phyloP scores from a whole-genome alignment of 2,329 filamentous ascomycete genomes.

The Trichoderma guizhouense region DNA sequence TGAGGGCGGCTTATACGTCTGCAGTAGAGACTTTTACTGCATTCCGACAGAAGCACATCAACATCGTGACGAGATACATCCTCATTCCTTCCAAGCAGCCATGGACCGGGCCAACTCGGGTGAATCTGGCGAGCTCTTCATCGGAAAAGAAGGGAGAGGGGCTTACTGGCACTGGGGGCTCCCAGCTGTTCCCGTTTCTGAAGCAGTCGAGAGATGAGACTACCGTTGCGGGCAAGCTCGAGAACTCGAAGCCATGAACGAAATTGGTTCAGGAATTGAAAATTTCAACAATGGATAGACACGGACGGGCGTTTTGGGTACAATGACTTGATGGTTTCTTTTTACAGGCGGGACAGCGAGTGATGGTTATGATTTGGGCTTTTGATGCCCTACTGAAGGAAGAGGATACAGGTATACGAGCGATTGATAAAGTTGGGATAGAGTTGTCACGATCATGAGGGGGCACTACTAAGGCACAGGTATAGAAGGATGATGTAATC shows the following conservation, averaged over 20 bases:
- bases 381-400: not conserved
- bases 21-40: conserved; percentile 71
- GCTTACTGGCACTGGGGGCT: conserved; percentile 82
- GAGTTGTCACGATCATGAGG: not conserved
- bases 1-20: conserved; percentile 58
- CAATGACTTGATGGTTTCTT: not conserved
- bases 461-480: not conserved
- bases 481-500: not conserved
- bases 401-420: not conserved
- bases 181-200: conserved; percentile 81
- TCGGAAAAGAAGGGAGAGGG: conserved; percentile 39
- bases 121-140: conserved; percentile 47
- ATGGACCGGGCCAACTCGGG: conserved; percentile 26
- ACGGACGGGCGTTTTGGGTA: not conserved
- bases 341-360: not conserved
- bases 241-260: conserved; percentile 10
- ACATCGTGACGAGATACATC: conserved; percentile 88
- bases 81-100: conserved; percentile 66
- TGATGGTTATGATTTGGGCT: not conserved
- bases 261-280: not conserved
- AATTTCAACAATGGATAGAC: not conserved
- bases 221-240: conserved; percentile 34
- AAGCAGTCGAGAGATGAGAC: conserved; percentile 90
- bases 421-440: not conserved
- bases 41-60: conserved; percentile 82